Evolutionary conservation across 768 basidiomycete genomes (phyloP), one percentile per base, ranked within the genome.

Genomic region (Suillus spraguei): DNA sequence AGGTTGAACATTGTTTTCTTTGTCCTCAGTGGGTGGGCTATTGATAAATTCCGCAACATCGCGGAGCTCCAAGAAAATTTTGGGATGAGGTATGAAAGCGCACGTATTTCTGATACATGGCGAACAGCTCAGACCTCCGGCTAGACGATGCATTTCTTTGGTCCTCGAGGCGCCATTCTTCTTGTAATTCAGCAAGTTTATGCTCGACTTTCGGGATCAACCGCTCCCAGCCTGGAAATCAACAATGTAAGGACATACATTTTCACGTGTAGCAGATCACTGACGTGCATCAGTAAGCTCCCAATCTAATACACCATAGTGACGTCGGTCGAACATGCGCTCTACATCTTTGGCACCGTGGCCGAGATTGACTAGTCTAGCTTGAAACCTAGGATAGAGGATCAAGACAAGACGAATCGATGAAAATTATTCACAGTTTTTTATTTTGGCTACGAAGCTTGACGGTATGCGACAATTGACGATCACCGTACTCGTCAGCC

Each of bases 211-310:
- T 60, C 9, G 59, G 59, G 6, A 44, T 32, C 11, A 60, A 33
- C 24, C 17, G 50, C n/a, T 49, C 22, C 59, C 59, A 60, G 11
- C 59, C 59, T 60, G 35, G 1, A 60, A 33, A 55, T 33, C n/a
- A 7, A 11, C n/a, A 9, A 39, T 17, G 22, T 39, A 11, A 24
- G 8, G n/a, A 38, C n/a, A 8, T 14, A 11, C 13, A 5, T 24
- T 5, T 20, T 24, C 24, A 17, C n/a, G 32, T 24, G 20, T n/a
- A 6, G 16, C 1, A 5, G 10, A 32, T 6, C 20, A 60, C 49
- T 60, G 41, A 56, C 59, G 59, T 22, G 59, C 8, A 7, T 60
- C 59, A 10, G 59, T 60, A 36, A 60, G 32, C 13, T 56, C 59
- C 24, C 56, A n/a, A 13, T 44, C 41, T 10, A 50, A 28, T n/a